Percentiles rank a stretch among this genome's conserved stretches.
Conservation (phyloP, 768 basidiomycete genomes). For the Mycena albidolilacea region DNA sequence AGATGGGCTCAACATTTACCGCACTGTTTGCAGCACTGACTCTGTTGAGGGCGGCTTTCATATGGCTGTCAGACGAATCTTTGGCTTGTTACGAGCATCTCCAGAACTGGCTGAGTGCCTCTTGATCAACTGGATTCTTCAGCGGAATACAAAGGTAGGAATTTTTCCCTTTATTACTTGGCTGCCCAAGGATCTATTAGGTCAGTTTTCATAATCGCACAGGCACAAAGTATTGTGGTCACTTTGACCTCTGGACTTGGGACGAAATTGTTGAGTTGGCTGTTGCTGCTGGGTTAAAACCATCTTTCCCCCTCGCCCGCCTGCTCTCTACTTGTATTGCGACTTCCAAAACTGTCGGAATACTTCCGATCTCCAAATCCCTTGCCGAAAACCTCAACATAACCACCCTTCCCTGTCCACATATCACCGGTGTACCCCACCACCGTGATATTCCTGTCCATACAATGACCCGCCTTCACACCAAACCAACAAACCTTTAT, state of each 20-base stretch:
- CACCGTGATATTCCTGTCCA: not conserved
- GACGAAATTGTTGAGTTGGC: conserved; percentile 17
- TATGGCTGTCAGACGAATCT: not conserved
- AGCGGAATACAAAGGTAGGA: not conserved
- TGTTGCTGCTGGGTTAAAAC: not conserved
- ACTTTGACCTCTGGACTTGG: not conserved
- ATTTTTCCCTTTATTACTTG: not conserved
- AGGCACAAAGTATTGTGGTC: not conserved
- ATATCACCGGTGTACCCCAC: not conserved
- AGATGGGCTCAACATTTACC: conserved; percentile 3
- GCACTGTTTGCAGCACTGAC: conserved; percentile 5
- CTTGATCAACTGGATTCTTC: not conserved
- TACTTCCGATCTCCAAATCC: not conserved
- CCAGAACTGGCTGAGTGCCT: too few species aligned
- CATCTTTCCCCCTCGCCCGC: not conserved
- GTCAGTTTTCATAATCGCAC: conserved; percentile 4
- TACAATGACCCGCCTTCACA: not conserved
- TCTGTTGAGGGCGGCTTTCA: conserved; percentile 15
- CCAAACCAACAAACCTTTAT: not conserved
- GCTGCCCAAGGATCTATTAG: not conserved
- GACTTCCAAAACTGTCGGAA: not conserved
- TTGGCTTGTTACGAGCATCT: too few species aligned
- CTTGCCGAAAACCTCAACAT: conserved; percentile 1
- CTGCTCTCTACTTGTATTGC: not conserved
- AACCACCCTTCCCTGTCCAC: conserved; percentile 10